Conservation (phyloP, 2,329 filamentous ascomycete genomes). For the Drechslerella stenobrocha region DNA sequence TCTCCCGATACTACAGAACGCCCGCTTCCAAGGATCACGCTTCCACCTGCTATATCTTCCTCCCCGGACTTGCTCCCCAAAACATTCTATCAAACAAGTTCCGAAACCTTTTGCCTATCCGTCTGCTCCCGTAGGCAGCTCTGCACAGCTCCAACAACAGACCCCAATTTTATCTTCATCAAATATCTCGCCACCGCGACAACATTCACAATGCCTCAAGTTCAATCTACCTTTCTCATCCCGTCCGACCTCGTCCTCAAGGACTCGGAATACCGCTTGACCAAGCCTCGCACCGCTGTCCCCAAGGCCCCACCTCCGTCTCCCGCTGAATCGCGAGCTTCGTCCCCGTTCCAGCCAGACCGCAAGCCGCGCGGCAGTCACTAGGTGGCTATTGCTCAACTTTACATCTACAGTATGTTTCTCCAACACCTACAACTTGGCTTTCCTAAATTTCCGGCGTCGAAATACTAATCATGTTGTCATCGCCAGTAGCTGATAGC, state of each 20-base stretch:
- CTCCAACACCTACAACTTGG: not conserved
- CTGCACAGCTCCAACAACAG: not conserved
- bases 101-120: not conserved
- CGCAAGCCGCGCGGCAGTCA: slow-evolving; percentile 40
- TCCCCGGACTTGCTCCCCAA: not conserved
- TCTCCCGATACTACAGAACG: no score
- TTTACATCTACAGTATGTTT: slow-evolving; percentile 6
- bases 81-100: not conserved
- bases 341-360: slow-evolving; percentile 46
- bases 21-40: no score
- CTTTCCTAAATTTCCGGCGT: not conserved
- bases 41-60: no score
- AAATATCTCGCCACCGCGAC: not conserved
- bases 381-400: slow-evolving; percentile 1
- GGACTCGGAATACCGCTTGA: slow-evolving; percentile 46
- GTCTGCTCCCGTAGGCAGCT: slow-evolving; percentile 8
- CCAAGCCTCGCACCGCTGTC: slow-evolving; percentile 39
- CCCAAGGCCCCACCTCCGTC: slow-evolving; percentile 46
- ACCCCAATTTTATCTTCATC: no score
- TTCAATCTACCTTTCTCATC: slow-evolving; percentile 48
- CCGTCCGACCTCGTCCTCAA: slow-evolving; percentile 48
- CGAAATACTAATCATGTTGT: not conserved
- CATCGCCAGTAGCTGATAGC: not conserved
- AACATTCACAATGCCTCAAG: slow-evolving; percentile 42
- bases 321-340: slow-evolving; percentile 45